These are phyloP conservation scores for Dendrothele bispora DNA, from an alignment of 768 basidiomycete species.

Conservation along the genomic window DNA sequence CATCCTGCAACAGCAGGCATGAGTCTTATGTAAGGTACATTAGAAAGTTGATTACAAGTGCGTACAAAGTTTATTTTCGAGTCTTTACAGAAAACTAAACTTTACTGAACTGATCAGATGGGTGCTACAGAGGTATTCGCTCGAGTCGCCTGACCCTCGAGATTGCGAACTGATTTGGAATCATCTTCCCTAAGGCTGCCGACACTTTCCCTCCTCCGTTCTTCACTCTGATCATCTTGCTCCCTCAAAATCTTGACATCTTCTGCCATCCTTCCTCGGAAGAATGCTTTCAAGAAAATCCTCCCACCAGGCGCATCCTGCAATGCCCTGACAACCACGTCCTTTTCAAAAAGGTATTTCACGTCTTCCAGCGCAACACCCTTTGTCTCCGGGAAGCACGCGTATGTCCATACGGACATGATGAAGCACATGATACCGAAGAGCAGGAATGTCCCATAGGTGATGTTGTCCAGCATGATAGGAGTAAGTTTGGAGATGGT, in stretches of 20 bases:
- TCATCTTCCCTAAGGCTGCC: no score
- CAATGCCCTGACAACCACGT: constrained; percentile 33
- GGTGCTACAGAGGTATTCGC: no score
- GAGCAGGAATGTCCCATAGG: constrained; percentile 40
- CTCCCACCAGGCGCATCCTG: constrained; percentile 42
- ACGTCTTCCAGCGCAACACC: constrained; percentile 48
- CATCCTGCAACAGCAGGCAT: no score
- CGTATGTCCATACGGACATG: constrained; percentile 43
- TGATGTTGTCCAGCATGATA: constrained; percentile 21
- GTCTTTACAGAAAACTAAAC: no score
- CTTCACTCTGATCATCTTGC: no score
- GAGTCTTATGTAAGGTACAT: no score
- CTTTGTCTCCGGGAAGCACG: constrained; percentile 47
- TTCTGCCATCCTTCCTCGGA: constrained; percentile 21
- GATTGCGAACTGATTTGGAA: no score
- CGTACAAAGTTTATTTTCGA: no score
- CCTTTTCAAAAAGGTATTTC: constrained; percentile 40
- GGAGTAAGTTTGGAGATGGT: constrained; percentile 36
- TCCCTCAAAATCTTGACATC: constrained; percentile 17
- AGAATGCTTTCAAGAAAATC: constrained; percentile 21
- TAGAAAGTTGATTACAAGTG: no score
- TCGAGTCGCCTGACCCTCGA: no score
- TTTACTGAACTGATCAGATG: no score
- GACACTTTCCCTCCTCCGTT: constrained; percentile 6
- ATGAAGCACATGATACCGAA: constrained; percentile 42